A percentile compares a stretch with the other conserved stretches of the same genome.
These are phyloP conservation scores for Kregervanrija delftensis DNA, from an alignment of 805 yeast species.

Conservation along the genomic window DNA sequence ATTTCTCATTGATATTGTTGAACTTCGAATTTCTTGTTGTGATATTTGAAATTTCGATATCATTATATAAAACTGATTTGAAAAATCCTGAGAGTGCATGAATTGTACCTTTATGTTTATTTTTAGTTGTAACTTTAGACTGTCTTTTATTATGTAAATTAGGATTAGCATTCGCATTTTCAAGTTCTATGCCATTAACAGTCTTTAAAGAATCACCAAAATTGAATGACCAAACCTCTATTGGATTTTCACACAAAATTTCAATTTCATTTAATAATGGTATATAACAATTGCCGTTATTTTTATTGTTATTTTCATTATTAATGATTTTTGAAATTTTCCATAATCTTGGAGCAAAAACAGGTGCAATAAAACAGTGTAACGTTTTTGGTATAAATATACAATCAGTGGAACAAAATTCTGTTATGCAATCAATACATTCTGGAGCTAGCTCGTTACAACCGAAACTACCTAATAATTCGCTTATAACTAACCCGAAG, in stretches of 20 bases:
- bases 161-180: background rate
- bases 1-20: background rate
- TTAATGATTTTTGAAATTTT: constrained; percentile 21
- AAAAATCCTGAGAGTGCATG: constrained; percentile 79
- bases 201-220: constrained; percentile 27
- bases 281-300: constrained; percentile 22
- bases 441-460: constrained; percentile 91
- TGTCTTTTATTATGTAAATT: constrained; percentile 20
- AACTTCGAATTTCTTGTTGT: constrained; percentile 13
- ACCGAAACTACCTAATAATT: constrained; percentile 84
- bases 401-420: constrained; percentile 35
- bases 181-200: background rate
- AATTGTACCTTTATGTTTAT: constrained; percentile 44
- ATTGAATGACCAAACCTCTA: constrained; percentile 53
- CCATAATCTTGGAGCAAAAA: constrained; percentile 49
- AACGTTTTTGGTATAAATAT: constrained; percentile 58
- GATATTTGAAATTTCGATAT: constrained; percentile 44
- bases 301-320: constrained; percentile 1
- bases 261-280: constrained; percentile 30
- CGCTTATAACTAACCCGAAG: constrained; percentile 65
- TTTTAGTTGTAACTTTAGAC: constrained; percentile 29
- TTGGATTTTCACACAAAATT: constrained; percentile 37
- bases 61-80: constrained; percentile 59
- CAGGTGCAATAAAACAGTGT: constrained; percentile 59
- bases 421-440: constrained; percentile 44